Evolutionary conservation across 345 rosid species (phyloP), one percentile per base, ranked within the genome.

Genomic region (Capsella bursapastoris): DNA sequence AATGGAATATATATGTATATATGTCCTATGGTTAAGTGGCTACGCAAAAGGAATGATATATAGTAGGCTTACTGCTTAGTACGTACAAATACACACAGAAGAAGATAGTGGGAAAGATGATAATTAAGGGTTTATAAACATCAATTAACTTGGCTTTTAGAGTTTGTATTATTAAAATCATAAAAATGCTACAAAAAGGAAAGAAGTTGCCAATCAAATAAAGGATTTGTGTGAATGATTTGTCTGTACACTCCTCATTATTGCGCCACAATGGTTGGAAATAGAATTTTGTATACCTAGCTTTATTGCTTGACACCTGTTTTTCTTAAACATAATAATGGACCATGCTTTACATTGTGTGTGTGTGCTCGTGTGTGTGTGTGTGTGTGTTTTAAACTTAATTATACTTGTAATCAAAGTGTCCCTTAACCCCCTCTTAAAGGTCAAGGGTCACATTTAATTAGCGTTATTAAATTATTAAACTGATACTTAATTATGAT

Each of bases 271-370:
- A 66, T 58, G 62, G 65, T 48, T 77, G 67, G 66, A 64, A 77
- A 71, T 57, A 29, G 27, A 66, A 60, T 80, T 80, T 85, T 68
- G 82, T 72, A 43, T 77, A 6, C 65, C 32, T 52, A 11, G 51
- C 88, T 85, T 86, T 80, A 77, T 78, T 76, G 82, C 51, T 74
- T 18, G 90, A 83, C 89, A 87, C 83, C 83, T 89, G 87, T 83
- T 5, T 4, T 38, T 45, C 69, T 18, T 22, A 22, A 22, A 60
- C 74, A 47, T 56, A 28, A 47, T 56, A 28, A 56, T 70, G 65
- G 72, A 67, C 76, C 67, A 8, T 66, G 28, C 58, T 2, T 10
- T 67, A 66, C 40, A 1, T 1, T 62, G 56, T 29, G 73, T 29
- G 73, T 29, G 63, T 71, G 37, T 76, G 70, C 57, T 51, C 73